Evolutionary conservation across 805 yeast species (phyloP), one percentile per base, ranked within the genome.

Genomic region (Candida nonsorbophila): DNA sequence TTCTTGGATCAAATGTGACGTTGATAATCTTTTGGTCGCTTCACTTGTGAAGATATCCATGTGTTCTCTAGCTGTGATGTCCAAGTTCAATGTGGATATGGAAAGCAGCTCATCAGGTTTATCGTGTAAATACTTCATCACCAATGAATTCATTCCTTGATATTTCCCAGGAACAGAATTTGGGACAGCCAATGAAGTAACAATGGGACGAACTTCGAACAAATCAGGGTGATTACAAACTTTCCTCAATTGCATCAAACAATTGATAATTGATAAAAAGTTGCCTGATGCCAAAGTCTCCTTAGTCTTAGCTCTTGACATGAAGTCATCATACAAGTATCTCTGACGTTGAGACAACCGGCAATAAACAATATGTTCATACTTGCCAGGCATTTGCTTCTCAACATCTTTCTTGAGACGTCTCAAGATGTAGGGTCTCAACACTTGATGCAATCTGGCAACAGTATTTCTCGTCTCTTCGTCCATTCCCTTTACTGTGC

Each of bases 361-460:
- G 61, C 98, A 94, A 51, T 84, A 85, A 5, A 92, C 79, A 34
- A 92, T 79, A 53, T 92, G 99, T 53, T 92, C 99, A 53, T 87
- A 84, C 49, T 92, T 92, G 0, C 84, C 96, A 1, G 99, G 99
- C 98, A 92, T 92, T 56, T 92, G 98, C 49, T 90, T 87, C 47
- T 92, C 99, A 9, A 92, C 99, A 56, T 92, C 99, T 13, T 84
- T 86, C 52, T 92, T 92, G 49, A 92, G 70, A 41, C 99, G 77
- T 53, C 99, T 77, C 36, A 92, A 62, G 22, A 92, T 62, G 47
- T 90, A 92, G 0, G 99, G 99, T 40, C 98, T 74, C 42, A 92
- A 62, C 13, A 92, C 95, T 52, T 86, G 94, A 57, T 92, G 99
- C 31, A 92, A 67, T 48, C 94, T 83, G 8, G 84, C 66, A 17